Evolutionary conservation across 495 filamentous ascomycete genomes (phyloP).

Genomic region (Penicillium coprophilum): DNA sequence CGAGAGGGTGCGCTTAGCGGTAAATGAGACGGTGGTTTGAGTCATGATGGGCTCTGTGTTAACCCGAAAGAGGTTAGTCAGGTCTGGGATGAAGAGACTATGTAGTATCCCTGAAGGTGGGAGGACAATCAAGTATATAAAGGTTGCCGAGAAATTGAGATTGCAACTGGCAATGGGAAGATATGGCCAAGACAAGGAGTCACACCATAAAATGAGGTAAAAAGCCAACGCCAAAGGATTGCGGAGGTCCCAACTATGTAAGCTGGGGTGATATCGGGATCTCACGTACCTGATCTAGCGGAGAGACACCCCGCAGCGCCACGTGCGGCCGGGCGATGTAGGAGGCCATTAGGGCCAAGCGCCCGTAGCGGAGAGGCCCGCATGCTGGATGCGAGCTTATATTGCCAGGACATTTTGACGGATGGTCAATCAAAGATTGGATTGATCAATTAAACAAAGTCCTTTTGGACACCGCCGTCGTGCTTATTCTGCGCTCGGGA

Average conservation of each 20-base stretch:
- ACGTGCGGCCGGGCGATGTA: conserved; percentile 28
- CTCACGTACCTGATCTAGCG: conserved; percentile 34
- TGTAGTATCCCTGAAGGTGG: not conserved
- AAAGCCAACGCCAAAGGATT: not conserved
- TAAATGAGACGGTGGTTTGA: conserved; percentile 32
- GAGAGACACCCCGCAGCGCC: conserved; percentile 32
- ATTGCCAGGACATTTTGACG: conserved; percentile 38
- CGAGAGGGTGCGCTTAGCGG: conserved; percentile 55
- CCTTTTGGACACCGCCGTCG: conserved; percentile 1
- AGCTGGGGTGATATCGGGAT: conserved; percentile 16
- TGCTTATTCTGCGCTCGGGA: conserved; percentile 6
- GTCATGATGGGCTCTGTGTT: conserved; percentile 32
- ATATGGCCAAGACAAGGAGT: not conserved
- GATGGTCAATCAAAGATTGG: conserved; percentile 1
- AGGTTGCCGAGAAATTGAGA: not conserved
- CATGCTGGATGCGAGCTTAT: conserved; percentile 35
- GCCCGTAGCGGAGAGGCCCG: conserved; percentile 40
- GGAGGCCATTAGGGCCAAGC: conserved; percentile 37
- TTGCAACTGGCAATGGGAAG: not conserved
- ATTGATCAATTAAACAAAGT: conserved; percentile 9
- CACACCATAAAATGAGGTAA: not conserved
- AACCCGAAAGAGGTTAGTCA: conserved; percentile 26
- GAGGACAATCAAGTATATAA: not conserved
- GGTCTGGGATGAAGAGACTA: conserved; percentile 1
- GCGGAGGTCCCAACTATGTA: conserved; percentile 21